phyloP scores from a whole-genome alignment of 805 yeast species.

The Zygoascus bituminiphila region DNA sequence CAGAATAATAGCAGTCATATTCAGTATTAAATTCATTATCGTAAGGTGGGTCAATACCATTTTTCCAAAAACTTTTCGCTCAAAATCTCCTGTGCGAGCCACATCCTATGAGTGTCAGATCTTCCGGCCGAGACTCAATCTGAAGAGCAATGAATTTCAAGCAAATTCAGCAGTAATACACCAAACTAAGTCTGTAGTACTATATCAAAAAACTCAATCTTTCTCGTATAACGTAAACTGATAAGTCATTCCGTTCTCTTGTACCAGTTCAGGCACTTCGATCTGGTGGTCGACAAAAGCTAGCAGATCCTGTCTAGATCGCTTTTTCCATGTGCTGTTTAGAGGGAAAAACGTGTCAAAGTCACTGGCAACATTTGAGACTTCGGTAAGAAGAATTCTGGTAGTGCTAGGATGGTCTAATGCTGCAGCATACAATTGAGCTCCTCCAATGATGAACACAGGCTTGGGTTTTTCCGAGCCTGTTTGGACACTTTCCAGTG shows the following conservation, averaged over 20 bases:
- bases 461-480: conserved; percentile 33
- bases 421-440: conserved; percentile 65
- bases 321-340: conserved; percentile 12
- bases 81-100: too few species aligned
- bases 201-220: background rate
- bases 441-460: conserved; percentile 87
- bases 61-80: too few species aligned
- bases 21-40: too few species aligned
- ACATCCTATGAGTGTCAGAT: too few species aligned
- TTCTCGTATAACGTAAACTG: conserved; percentile 51
- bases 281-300: conserved; percentile 29
- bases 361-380: conserved; percentile 35
- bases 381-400: conserved; percentile 62
- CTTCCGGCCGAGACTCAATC: too few species aligned
- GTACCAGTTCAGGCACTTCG: conserved; percentile 24
- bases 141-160: too few species aligned
- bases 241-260: conserved; percentile 47
- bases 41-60: too few species aligned
- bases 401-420: conserved; percentile 38
- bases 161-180: background rate
- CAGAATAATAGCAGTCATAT: too few species aligned
- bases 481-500: conserved; percentile 27
- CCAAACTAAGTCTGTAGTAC: background rate
- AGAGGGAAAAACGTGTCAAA: conserved; percentile 65
- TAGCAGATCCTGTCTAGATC: conserved; percentile 31